These are phyloP conservation scores for Pascua guehoae DNA, from an alignment of 1,284 basidiomycete genomes.

Conservation along the genomic window DNA sequence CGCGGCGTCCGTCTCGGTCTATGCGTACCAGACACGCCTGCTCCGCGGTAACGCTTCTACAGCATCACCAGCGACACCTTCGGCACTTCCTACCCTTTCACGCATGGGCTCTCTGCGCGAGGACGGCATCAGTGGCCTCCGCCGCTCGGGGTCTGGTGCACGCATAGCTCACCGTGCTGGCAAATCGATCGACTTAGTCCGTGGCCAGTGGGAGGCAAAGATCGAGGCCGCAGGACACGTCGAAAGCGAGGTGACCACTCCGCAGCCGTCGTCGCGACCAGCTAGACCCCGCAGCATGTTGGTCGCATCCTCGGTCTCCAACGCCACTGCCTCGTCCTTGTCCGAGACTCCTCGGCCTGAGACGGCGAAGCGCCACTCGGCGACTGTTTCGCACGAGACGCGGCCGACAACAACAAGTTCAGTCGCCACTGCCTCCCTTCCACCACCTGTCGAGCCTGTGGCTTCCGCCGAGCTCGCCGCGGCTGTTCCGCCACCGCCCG, in stretches of 20 bases:
- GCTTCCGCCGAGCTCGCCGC: background rate
- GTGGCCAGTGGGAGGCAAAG: constrained; percentile 43
- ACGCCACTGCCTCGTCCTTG: background rate
- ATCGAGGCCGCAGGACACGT: constrained; percentile 25
- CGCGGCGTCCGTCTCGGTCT: constrained; percentile 32
- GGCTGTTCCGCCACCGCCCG: background rate
- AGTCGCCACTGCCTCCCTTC: constrained; percentile 2
- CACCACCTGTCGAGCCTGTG: background rate
- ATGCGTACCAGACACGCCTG: constrained; percentile 40
- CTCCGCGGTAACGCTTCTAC: constrained; percentile 3
- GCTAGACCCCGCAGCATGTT: constrained; percentile 15
- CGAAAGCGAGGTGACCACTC: background rate
- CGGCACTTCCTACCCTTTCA: constrained; percentile 3
- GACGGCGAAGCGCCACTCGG: background rate
- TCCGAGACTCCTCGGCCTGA: too few species aligned
- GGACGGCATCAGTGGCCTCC: constrained; percentile 9
- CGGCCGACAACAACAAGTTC: too few species aligned
- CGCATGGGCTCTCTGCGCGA: constrained; percentile 22
- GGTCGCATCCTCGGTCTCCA: constrained; percentile 2
- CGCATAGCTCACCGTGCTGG: constrained; percentile 15
- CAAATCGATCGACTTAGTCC: constrained; percentile 38
- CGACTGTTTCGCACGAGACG: too few species aligned
- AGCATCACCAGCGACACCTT: background rate
- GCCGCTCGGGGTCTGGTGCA: constrained; percentile 23
- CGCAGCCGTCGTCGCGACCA: background rate